Evolutionary conservation across 345 rosid species (phyloP), one percentile per base, ranked within the genome.

Genomic region (Toxicodendron radicans): DNA sequence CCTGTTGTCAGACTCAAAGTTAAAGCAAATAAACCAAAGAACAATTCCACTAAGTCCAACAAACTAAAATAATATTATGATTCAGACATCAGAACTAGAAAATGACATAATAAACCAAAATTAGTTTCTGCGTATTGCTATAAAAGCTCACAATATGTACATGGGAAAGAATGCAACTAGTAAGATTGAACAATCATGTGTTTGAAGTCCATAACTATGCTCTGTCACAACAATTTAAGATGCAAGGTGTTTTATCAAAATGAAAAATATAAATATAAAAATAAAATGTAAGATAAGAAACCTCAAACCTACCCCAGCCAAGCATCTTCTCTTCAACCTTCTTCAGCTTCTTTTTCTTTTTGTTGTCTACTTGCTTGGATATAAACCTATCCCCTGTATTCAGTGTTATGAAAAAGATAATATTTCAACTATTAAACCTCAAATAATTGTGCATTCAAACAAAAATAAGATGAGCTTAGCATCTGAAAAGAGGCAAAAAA

Each of bases 301-400:
- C 90, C 73, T 74, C 21, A 30, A 80, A 76, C 90, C 73, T 74
- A 95, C 98, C 93, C 99, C 99, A 95, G 75, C 99, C 91, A 80
- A 95, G 99, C 80, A 95, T 87, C 87, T 79, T 95, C 17, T 93
- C 92, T 83, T 93, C 97, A 48, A 86, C 98, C 83, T 79, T 92
- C 86, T 88, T 95, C 63, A 93, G 86, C 80, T 95, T 95, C 86
- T 81, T 95, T 84, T 93, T 95, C 91, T 91, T 95, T 86, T 82
- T 87, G 89, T 64, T 87, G 68, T 95, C 98, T 4, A 83, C 84
- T 80, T 93, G 87, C 79, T 95, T 93, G 52, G 95, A 48, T 63
- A 95, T 69, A 73, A 95, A 93, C 66, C 81, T 89, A 4, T 95
- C 97, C 75, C 99, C 99, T 95, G 89, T 83, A 80, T 75, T 60